Percentiles rank a stretch among this genome's conserved stretches.
Conservation (phyloP, 2,329 filamentous ascomycete species). For the Cordyceps javanica region DNA sequence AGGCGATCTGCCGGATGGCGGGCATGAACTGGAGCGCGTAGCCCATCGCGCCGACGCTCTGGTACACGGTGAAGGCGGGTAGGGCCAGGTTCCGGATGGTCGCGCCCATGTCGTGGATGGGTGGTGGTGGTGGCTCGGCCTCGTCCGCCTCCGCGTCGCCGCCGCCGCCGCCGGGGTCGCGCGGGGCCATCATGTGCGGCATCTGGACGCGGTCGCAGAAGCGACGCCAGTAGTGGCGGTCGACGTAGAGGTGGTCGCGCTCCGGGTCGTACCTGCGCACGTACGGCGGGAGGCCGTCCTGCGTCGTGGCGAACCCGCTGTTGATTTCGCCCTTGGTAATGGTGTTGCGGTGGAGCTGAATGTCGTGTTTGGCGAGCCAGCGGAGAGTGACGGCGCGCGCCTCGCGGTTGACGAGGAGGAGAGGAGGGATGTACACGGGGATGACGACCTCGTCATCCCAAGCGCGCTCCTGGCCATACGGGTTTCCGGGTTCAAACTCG, state of each 20-base stretch:
- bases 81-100: slow-evolving; percentile 20
- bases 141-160: not conserved
- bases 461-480: not conserved
- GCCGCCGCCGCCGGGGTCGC: not conserved
- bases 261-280: slow-evolving; percentile 4
- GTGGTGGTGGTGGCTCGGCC: too few species aligned
- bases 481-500: not conserved
- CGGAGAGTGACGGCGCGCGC: slow-evolving; percentile 15
- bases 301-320: not conserved
- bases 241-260: slow-evolving; percentile 7
- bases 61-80: slow-evolving; percentile 22
- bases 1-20: slow-evolving; percentile 17
- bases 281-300: not conserved
- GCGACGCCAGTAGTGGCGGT: slow-evolving; percentile 5
- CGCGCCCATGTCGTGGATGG: slow-evolving; percentile 5
- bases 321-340: not conserved
- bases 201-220: slow-evolving; percentile 6
- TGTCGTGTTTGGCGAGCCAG: slow-evolving; percentile 15
- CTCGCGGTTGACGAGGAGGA: slow-evolving; percentile 19
- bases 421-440: slow-evolving; percentile 15
- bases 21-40: slow-evolving; percentile 14
- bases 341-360: not conserved
- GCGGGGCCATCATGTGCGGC: not conserved
- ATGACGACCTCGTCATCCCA: slow-evolving; percentile 13
- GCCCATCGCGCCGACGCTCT: slow-evolving; percentile 17